Conservation (phyloP, 148 eudicot species). For the Drosera capensis region DNA sequence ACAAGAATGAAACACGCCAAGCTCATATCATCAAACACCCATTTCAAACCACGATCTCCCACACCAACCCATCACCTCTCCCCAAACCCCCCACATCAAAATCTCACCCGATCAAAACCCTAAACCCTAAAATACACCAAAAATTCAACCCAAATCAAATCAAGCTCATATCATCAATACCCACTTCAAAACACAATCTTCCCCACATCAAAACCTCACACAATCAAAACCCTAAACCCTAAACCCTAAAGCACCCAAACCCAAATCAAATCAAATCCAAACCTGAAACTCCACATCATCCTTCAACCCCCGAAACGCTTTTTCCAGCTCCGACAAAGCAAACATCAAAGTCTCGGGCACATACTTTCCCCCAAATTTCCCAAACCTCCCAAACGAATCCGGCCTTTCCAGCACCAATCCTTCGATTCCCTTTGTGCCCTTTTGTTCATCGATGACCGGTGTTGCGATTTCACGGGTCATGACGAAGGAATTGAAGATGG, state of each 20-base stretch:
- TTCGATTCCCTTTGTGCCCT: too few species aligned
- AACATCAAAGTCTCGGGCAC: slow-evolving; percentile 94
- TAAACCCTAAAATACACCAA: background rate
- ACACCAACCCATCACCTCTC: too few species aligned
- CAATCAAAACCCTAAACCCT: background rate
- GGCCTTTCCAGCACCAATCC: slow-evolving; percentile 25
- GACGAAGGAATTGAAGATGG: too few species aligned
- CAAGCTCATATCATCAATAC: background rate
- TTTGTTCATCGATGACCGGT: too few species aligned
- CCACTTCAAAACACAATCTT: background rate
- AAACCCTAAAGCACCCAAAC: background rate
- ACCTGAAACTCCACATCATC: slow-evolving; percentile 67
- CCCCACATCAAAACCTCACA: background rate
- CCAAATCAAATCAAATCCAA: too few species aligned
- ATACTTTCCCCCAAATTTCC: slow-evolving; percentile 81
- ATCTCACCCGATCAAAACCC: background rate
- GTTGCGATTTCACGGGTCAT: too few species aligned
- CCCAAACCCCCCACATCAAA: background rate
- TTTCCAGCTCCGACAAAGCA: slow-evolving; percentile 74
- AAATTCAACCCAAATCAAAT: background rate
- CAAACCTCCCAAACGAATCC: slow-evolving; percentile 82
- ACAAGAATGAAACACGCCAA: too few species aligned
- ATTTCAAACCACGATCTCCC: too few species aligned
- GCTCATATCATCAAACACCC: too few species aligned
- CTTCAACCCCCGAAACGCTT: slow-evolving; percentile 46